Conservation (phyloP, 2,329 filamentous ascomycete genomes). For the Colletotrichum spinosum region DNA sequence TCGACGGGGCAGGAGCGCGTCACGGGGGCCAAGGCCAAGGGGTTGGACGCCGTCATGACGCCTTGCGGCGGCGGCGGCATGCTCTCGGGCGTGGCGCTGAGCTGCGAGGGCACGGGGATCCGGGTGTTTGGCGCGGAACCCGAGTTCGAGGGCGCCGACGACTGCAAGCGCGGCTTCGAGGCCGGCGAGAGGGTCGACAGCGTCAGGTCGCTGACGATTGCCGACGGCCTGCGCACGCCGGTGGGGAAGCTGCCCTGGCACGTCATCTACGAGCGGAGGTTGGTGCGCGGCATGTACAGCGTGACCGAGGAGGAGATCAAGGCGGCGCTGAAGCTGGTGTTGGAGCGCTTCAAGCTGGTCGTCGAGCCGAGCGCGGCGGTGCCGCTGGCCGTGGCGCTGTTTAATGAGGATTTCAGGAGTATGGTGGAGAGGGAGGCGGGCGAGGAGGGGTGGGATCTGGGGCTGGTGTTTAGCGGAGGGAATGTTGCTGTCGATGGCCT, state of each 20-base stretch:
- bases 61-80: constrained; percentile 92
- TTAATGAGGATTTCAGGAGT: constrained; percentile 83
- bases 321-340: constrained; percentile 78
- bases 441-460: constrained; percentile 78
- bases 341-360: constrained; percentile 91
- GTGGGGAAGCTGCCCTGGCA: constrained; percentile 81
- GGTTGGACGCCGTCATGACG: constrained; percentile 79
- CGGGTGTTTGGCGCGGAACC: constrained; percentile 91
- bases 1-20: constrained; percentile 10
- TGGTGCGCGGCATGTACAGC: constrained; percentile 77
- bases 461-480: constrained; percentile 70
- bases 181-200: constrained; percentile 71
- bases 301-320: constrained; percentile 88
- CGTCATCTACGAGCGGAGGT: constrained; percentile 77
- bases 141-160: constrained; percentile 83
- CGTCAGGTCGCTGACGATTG: constrained; percentile 84
- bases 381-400: constrained; percentile 84
- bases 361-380: constrained; percentile 91
- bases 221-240: constrained; percentile 88
- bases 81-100: constrained; percentile 84
- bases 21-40: constrained; percentile 39
- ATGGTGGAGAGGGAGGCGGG: constrained; percentile 79
- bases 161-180: constrained; percentile 78
- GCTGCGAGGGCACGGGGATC: constrained; percentile 77
- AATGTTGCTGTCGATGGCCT: constrained; percentile 68